Base-by-base conservation (phyloP, 2,329 filamentous ascomycete species). In the Scolecobasidium constrictum region DNA sequence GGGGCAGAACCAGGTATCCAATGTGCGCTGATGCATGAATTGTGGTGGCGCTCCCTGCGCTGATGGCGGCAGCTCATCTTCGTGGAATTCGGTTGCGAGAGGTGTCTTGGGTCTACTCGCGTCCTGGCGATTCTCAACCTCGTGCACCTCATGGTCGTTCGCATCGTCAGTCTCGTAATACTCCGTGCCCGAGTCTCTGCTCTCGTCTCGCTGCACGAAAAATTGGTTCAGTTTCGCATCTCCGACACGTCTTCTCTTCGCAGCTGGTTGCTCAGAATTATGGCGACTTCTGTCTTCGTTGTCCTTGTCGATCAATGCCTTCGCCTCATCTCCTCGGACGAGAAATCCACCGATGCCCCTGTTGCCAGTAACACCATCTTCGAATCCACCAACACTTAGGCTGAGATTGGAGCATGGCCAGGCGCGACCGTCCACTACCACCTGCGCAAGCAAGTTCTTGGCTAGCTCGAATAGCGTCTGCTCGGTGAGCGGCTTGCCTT, bases 321-420 rank as follows among this genome's bases (percentile, higher is more conserved):
- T 76, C 12, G 72, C 72, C 47, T 77, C 67, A 4, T 75, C 68
- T 3, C 74, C 75, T 36, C 72, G 81, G 19, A 94, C 68, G n/a
- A 98, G 68, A 55, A 95, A 96, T 1, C 76, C 72, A 35, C 83
- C 81, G 50, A 98, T 96, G 23, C 83, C 85, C 68, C 80, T 81
- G 55, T 94, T 96, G 4, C 85, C 83, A 33, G 73, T 77, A 45
- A 90, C 68, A 2, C 86, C 84, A 50, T 95, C 87, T 59, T 96
- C 88, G 50, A 96, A 95, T 0, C 86, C 88, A n/a, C 78, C 81
- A 18, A 96, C 86, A 49, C 83, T 88, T 36, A 96, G 65, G 45
- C 85, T 92, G 6, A 98, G 68, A 56, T 94, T 92, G n/a, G 78
- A 71, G 57, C 92, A 96, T 5, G 92, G 92, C 86, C 87, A 96